Conservation (phyloP, 768 basidiomycete genomes). For the Kockovaella imperatae region DNA sequence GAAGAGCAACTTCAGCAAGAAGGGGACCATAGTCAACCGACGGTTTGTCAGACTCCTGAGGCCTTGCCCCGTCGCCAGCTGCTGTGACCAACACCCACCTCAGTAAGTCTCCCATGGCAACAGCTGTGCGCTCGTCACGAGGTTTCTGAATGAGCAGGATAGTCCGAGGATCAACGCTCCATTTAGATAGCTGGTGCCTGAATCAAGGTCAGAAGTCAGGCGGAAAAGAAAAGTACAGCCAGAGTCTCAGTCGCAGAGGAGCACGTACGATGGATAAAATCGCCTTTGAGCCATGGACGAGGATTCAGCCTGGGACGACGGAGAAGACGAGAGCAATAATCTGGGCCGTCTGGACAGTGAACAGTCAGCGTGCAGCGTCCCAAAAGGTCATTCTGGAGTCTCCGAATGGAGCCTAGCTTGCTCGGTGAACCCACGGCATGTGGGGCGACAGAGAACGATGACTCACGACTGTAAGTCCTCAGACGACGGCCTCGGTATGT, state of each 20-base stretch:
- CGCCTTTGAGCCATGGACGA: constrained; percentile 12
- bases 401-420: too few relatives aligned
- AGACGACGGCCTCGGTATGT: constrained; percentile 12
- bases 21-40: neutral
- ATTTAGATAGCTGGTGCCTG: constrained; percentile 27
- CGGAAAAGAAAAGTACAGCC: too few relatives aligned
- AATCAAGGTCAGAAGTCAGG: neutral
- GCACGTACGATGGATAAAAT: constrained; percentile 14
- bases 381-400: too few relatives aligned
- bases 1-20: too few relatives aligned
- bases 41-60: neutral
- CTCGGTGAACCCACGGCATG: too few relatives aligned
- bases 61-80: neutral
- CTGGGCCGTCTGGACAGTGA: constrained; percentile 16
- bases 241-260: neutral
- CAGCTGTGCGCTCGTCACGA: constrained; percentile 34
- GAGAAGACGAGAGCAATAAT: constrained; percentile 7
- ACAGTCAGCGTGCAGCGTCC: neutral
- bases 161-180: constrained; percentile 22
- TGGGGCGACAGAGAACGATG: neutral
- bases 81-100: constrained; percentile 12
- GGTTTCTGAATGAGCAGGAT: constrained; percentile 46
- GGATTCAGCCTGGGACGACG: constrained; percentile 11
- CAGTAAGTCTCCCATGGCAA: constrained; percentile 31
- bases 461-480: constrained; percentile 13